A percentile compares a stretch with the other conserved stretches of the same genome.
phyloP scores from a whole-genome alignment of 768 basidiomycete genomes.

The Kwoniella sp. region DNA sequence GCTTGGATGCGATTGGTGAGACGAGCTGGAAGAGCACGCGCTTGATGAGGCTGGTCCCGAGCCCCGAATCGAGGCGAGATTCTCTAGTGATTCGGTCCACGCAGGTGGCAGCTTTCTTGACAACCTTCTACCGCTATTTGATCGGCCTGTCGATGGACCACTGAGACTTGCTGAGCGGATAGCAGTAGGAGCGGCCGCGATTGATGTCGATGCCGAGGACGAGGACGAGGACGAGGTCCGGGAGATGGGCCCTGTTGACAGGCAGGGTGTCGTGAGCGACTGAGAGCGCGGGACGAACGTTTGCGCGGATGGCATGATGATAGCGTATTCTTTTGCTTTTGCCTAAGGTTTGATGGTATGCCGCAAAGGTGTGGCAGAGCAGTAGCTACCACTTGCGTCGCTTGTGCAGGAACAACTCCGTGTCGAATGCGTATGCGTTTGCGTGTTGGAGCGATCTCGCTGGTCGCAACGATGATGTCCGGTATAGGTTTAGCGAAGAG shows the following conservation, averaged over 20 bases:
- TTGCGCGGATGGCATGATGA: background rate
- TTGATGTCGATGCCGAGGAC: background rate
- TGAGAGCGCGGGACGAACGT: conserved; percentile 6
- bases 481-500: background rate
- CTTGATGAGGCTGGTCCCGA: background rate
- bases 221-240: background rate
- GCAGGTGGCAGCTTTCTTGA: conserved; percentile 39
- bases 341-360: background rate
- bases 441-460: background rate
- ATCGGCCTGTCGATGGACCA: background rate
- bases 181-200: background rate
- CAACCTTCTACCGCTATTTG: conserved; percentile 13
- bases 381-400: too few relatives aligned
- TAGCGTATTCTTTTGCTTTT: background rate
- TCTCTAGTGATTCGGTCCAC: conserved; percentile 43
- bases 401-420: too few relatives aligned
- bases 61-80: conserved; percentile 19
- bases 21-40: background rate
- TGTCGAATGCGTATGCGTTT: too few relatives aligned
- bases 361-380: background rate
- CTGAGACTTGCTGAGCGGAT: background rate
- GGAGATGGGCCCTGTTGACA: background rate
- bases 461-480: background rate
- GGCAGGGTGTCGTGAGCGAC: background rate
- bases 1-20: background rate